These are phyloP conservation scores for Fusarium sp. DNA, from an alignment of 2,329 filamentous ascomycete genomes.

Conservation along the genomic window DNA sequence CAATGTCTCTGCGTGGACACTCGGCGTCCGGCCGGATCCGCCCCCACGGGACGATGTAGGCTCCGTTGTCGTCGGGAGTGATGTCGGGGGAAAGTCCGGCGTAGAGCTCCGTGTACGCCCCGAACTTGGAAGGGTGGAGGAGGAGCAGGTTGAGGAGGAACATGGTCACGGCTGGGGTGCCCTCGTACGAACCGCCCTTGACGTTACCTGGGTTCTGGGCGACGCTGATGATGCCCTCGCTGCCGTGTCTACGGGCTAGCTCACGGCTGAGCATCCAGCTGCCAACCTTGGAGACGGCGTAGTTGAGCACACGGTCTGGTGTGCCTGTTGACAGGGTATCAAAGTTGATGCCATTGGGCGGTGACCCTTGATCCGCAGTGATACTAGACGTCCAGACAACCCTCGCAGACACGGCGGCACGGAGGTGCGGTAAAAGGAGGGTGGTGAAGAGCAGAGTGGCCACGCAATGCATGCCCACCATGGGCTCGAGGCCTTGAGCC, in stretches of 20 bases:
- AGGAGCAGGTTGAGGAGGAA: slow-evolving; percentile 41
- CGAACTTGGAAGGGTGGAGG: slow-evolving; percentile 46
- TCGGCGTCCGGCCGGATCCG: slow-evolving; percentile 33
- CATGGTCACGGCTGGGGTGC: slow-evolving; percentile 22
- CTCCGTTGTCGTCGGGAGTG: slow-evolving; percentile 44
- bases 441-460: slow-evolving; percentile 50
- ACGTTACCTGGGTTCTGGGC: slow-evolving; percentile 52
- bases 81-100: slow-evolving; percentile 54
- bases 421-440: slow-evolving; percentile 50
- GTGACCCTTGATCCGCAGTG: slow-evolving; percentile 41
- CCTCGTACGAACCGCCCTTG: slow-evolving; percentile 40
- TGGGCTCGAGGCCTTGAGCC: slow-evolving; percentile 48
- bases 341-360: slow-evolving; percentile 46
- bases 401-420: slow-evolving; percentile 43
- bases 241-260: slow-evolving; percentile 42
- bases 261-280: slow-evolving; percentile 49
- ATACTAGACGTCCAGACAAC: slow-evolving; percentile 49
- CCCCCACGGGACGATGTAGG: slow-evolving; percentile 47
- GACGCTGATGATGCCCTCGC: slow-evolving; percentile 45
- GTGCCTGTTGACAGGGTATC: slow-evolving; percentile 35
- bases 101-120: slow-evolving; percentile 56
- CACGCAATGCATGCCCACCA: slow-evolving; percentile 51
- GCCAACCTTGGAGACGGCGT: slow-evolving; percentile 50
- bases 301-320: slow-evolving; percentile 43
- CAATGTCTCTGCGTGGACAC: slow-evolving; percentile 42